A percentile compares a stretch with the other conserved stretches of the same genome.
phyloP scores from a whole-genome alignment of 1,139 yeast genomes.

The Suhomyces kunorum region DNA sequence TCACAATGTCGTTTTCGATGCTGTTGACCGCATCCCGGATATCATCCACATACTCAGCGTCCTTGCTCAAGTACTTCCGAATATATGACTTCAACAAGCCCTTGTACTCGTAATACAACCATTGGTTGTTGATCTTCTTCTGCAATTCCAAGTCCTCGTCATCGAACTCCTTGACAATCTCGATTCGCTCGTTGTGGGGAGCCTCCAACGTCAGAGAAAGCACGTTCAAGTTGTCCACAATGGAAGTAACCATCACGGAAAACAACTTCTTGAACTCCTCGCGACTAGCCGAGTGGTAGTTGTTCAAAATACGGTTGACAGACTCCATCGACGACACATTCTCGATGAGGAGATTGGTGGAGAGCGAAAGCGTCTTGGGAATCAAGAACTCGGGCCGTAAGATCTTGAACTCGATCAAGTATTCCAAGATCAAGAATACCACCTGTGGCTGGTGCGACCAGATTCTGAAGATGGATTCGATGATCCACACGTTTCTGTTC shows the following conservation, averaged over 20 bases:
- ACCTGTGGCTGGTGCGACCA: conserved; percentile 86
- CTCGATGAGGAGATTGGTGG: conserved; percentile 38
- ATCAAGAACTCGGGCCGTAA: conserved; percentile 45
- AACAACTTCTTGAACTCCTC: conserved; percentile 26
- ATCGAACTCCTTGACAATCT: conserved; percentile 29
- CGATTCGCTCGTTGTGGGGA: conserved; percentile 25
- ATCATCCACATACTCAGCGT: conserved; percentile 25
- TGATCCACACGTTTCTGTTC: conserved; percentile 44
- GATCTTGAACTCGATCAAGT: conserved; percentile 54
- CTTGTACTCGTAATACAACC: conserved; percentile 47
- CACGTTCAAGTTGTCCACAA: conserved; percentile 40
- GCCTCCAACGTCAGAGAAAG: conserved; percentile 28
- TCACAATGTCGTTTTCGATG: conserved; percentile 30
- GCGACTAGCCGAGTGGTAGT: conserved; percentile 13
- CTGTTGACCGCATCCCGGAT: conserved; percentile 23
- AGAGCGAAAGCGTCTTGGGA: conserved; percentile 42
- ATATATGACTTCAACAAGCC: conserved; percentile 46
- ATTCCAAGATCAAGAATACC: conserved; percentile 70
- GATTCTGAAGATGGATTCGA: conserved; percentile 67
- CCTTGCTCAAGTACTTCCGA: conserved; percentile 30
- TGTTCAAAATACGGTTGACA: conserved; percentile 38
- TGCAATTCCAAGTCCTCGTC: conserved; percentile 29
- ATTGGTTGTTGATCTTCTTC: conserved; percentile 36
- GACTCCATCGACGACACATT: conserved; percentile 52
- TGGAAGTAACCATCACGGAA: conserved; percentile 36